phyloP scores from a whole-genome alignment of 1,284 basidiomycete genomes.

The Xerocomus nothofagi region DNA sequence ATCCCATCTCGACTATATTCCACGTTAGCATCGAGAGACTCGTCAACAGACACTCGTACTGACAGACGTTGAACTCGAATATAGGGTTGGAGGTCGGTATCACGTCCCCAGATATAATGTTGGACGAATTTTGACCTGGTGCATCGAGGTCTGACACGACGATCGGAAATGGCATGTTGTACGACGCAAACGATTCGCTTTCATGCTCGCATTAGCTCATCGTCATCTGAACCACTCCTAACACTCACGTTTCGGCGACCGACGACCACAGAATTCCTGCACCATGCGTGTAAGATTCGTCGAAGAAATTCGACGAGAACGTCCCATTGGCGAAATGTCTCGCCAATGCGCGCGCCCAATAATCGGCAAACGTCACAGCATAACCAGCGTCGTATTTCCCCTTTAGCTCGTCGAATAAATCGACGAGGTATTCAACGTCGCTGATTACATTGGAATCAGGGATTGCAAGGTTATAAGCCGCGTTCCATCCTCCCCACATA shows the following conservation, averaged over 20 bases:
- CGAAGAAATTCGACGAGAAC: constrained; percentile 32
- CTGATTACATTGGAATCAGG: constrained; percentile 21
- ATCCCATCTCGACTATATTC: constrained; percentile 42
- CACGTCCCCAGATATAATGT: constrained; percentile 18
- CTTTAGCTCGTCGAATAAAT: constrained; percentile 32
- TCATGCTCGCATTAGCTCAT: not conserved
- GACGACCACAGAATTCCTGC: constrained; percentile 38
- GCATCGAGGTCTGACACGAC: constrained; percentile 31
- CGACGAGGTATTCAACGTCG: constrained; percentile 22
- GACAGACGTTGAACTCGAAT: constrained; percentile 48
- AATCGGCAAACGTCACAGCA: constrained; percentile 37
- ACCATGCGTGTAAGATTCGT: constrained; percentile 36
- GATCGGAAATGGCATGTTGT: constrained; percentile 42
- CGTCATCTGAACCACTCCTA: no score
- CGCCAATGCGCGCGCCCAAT: constrained; percentile 37
- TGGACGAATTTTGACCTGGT: constrained; percentile 29
- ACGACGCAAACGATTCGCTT: constrained; percentile 35
- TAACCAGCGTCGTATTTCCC: constrained; percentile 36
- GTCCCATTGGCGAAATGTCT: constrained; percentile 45
- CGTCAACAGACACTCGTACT: constrained; percentile 17
- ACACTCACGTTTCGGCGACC: constrained; percentile 34
- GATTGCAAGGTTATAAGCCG: constrained; percentile 28
- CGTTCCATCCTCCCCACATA: constrained; percentile 39
- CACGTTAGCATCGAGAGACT: constrained; percentile 6
- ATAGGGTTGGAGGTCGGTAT: constrained; percentile 42